Evolutionary conservation across 73 alveolate genomes (phyloP).

Genomic region (Tetrahymena malaccensis): DNA sequence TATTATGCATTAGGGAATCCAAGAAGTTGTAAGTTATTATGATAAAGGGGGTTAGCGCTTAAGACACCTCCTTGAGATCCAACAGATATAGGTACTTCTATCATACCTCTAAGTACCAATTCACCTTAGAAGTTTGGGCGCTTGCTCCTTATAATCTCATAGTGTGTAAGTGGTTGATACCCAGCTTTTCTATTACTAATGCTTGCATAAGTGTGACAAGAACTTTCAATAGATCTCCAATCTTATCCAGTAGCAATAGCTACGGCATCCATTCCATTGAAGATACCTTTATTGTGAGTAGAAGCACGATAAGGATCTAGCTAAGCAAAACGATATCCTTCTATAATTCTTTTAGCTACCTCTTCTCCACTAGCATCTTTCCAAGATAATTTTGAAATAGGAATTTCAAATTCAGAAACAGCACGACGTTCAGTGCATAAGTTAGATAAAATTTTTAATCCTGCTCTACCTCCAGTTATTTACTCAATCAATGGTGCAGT

Average conservation of each 20-base stretch:
- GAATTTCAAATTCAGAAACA: slow-evolving; percentile 70
- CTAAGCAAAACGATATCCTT: slow-evolving; percentile 84
- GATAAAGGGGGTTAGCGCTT: slow-evolving; percentile 76
- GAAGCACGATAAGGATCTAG: slow-evolving; percentile 86
- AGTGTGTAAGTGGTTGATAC: slow-evolving; percentile 87
- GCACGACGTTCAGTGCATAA: slow-evolving; percentile 86
- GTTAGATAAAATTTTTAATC: slow-evolving; percentile 84
- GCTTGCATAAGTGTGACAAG: slow-evolving; percentile 93
- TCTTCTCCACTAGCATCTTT: slow-evolving; percentile 77
- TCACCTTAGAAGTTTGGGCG: slow-evolving; percentile 27
- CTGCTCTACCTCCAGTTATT: slow-evolving; percentile 69
- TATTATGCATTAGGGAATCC: slow-evolving; percentile 77
- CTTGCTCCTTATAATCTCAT: slow-evolving; percentile 46
- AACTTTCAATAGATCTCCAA: slow-evolving; percentile 93
- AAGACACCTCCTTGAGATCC: slow-evolving; percentile 96
- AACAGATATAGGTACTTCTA: slow-evolving; percentile 90
- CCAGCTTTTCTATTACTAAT: slow-evolving; percentile 55
- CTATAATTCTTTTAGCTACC: slow-evolving; percentile 80
- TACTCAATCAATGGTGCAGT: slow-evolving; percentile 64
- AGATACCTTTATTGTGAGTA: slow-evolving; percentile 96
- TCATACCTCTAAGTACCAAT: slow-evolving; percentile 57
- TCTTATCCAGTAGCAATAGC: slow-evolving; percentile 97
- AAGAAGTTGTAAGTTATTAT: slow-evolving; percentile 51
- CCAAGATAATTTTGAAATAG: slow-evolving; percentile 64
- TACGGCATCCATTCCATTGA: slow-evolving; percentile 98